phyloP scores from a whole-genome alignment of 495 filamentous ascomycete genomes.

The Podospora fimiseda region DNA sequence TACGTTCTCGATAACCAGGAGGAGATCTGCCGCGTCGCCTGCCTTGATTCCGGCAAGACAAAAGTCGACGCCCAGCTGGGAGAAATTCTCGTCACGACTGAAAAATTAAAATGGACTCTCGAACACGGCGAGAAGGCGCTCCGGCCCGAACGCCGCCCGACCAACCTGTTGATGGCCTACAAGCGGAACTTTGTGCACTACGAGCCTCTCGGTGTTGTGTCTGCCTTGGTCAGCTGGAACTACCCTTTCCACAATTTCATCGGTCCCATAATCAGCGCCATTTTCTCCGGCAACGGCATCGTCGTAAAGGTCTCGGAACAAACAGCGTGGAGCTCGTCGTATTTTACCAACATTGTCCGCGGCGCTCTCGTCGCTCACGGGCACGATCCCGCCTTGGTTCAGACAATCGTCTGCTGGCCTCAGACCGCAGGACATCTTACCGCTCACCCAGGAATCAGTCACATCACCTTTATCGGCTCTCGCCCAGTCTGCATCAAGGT shows the following conservation, averaged over 20 bases:
- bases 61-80: slow-evolving; percentile 88
- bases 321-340: slow-evolving; percentile 81
- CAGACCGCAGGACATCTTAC: slow-evolving; percentile 74
- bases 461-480: slow-evolving; percentile 97
- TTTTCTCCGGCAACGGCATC: slow-evolving; percentile 90
- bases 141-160: slow-evolving; percentile 60
- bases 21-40: slow-evolving; percentile 75
- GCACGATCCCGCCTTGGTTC: slow-evolving; percentile 75
- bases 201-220: slow-evolving; percentile 88
- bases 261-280: slow-evolving; percentile 78
- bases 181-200: slow-evolving; percentile 88
- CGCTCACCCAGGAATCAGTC: slow-evolving; percentile 73
- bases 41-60: slow-evolving; percentile 95
- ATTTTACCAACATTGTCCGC: slow-evolving; percentile 71
- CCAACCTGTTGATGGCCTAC: slow-evolving; percentile 88
- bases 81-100: slow-evolving; percentile 86
- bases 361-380: slow-evolving; percentile 77
- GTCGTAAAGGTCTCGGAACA: slow-evolving; percentile 89
- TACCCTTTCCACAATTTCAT: slow-evolving; percentile 94
- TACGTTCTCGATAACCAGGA: slow-evolving; percentile 86
- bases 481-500: slow-evolving; percentile 82
- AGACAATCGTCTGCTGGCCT: slow-evolving; percentile 82
- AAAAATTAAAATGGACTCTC: slow-evolving; percentile 94
- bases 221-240: slow-evolving; percentile 95
- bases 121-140: slow-evolving; percentile 83